Conservation (phyloP, 2,329 filamentous ascomycete species). For the Didymella exigua region DNA sequence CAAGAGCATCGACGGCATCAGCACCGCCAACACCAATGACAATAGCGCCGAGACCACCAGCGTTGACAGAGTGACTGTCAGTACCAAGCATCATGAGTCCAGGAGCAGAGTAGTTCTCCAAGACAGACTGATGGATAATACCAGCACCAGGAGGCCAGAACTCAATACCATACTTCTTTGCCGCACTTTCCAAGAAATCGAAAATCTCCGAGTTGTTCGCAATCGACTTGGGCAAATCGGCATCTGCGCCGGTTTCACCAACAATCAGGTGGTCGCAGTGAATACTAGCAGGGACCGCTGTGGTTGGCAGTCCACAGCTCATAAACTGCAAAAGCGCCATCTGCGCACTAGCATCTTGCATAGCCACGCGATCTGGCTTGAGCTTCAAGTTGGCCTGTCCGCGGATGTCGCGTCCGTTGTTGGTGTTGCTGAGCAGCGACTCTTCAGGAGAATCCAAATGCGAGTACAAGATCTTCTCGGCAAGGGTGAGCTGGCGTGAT, state of each 20-base stretch:
- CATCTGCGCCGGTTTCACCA: constrained; percentile 85
- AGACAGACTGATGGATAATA: constrained; percentile 85
- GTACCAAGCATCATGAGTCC: constrained; percentile 99
- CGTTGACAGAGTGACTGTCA: constrained; percentile 96
- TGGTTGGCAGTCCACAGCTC: constrained; percentile 87
- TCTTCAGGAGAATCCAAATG: constrained; percentile 91
- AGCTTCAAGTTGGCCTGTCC: constrained; percentile 93
- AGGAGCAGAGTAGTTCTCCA: constrained; percentile 97
- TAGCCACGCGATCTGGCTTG: constrained; percentile 95
- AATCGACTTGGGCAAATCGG: constrained; percentile 84
- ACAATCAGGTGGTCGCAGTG: constrained; percentile 99
- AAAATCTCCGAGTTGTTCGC: constrained; percentile 95
- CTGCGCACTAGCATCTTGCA: constrained; percentile 98
- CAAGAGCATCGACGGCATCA: constrained; percentile 94
- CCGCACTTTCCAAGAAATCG: constrained; percentile 90
- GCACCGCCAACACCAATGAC: constrained; percentile 88
- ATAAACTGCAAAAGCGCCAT: constrained; percentile 99
- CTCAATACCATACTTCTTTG: constrained; percentile 56
- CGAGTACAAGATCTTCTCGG: constrained; percentile 98
- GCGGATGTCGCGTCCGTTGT: constrained; percentile 82
- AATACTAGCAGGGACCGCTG: constrained; percentile 93
- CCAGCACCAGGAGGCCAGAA: constrained; percentile 50
- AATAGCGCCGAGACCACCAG: constrained; percentile 89
- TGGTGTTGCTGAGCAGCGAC: constrained; percentile 79
- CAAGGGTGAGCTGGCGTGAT: constrained; percentile 73